Base-by-base conservation (phyloP, 768 basidiomycete species). In the Clitopilus hobsonii region DNA sequence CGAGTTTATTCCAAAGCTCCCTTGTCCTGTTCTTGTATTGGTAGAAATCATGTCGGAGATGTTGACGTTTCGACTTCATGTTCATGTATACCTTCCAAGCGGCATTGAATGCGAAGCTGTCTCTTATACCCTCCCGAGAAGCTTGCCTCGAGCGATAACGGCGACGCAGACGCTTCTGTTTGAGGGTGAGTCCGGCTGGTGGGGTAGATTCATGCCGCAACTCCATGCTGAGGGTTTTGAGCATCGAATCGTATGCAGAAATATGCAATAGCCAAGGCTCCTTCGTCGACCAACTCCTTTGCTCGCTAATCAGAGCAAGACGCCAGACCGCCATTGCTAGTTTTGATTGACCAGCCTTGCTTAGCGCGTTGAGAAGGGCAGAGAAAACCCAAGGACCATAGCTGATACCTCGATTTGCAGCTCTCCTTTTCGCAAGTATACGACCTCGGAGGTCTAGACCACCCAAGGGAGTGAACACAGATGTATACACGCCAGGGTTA, bases 231-330 rank as follows among this genome's bases (percentile, higher is more conserved):
- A 88, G 90, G 27, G 80, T 71, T 48, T 83, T 75, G 54, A 93
- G 65, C 83, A 91, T 89, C 49, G 80, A 69, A 1, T 88, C 91
- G 64, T 89, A 92, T 1, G 86, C 83, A 7, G 84, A 74, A 2
- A 84, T 69, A 6, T 84, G 81, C 18, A 92, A 68, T 52, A 74
- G 74, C 90, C 90, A 94, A 0, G 86, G 82, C 45, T 70, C 54
- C 20, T 58, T 45, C 22, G 68, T 58, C 16, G 60, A 52, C 76
- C 80, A 82, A 57, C 87, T 89, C 24, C 67, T 68, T 28, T 64
- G 67, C 62, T 89, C 85, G 0, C 85, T 86, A 55, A 76, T 69
- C 60, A 77, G 76, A 7, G 82, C 87, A 20, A 86, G 71, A 13
- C 73, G 59, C 82, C 87, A 91, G 1, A 92, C 75, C 16, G 81